Base-by-base conservation (phyloP, 345 rosid species). In the Mangifera indica region DNA sequence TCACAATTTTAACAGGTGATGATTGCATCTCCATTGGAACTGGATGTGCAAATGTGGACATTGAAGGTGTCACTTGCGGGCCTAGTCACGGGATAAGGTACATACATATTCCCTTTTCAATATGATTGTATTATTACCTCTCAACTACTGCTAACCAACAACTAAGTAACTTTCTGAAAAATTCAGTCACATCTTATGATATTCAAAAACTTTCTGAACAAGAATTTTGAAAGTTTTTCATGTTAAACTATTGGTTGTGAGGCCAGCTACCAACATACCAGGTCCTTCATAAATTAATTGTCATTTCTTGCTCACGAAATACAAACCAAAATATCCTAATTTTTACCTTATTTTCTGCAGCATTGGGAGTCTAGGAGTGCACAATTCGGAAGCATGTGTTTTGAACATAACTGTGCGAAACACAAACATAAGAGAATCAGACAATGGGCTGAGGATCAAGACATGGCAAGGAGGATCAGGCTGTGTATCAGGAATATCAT, bases 381-480 rank as follows among this genome's bases (percentile, higher is more conserved):
- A 95, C 78, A 86, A 95, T 78, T 90, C 99, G 2, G 89, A 88
- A 77, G 99, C 97, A 5, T 95, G 99, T 78, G 99, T 95, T 11
- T 81, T 93, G 0, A 92, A 95, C 92, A 86, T 95, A 70, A 86
- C 91, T 2, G 98, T 91, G 1, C 81, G 93, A 6, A 90, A 90
- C 55, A 65, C 85, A 0, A 7, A 72, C 24, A 92, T 95, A 53
- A 79, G 87, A 61, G 97, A 95, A 76, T 95, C 99, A 1, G 99
- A 95, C 78, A 92, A 95, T n/a, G 99, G 99, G 0, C 85, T 95
- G 0, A 73, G 98, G 60, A 85, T 95, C 66, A 95, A 95, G 85
- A 95, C 99, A 46, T 95, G 98, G 99, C 99, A 95, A 77, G 99
- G 98, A 0, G 99, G 99, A 0, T 74, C 86, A 0, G 99, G 99